These are phyloP conservation scores for Stephania cephalantha DNA, from an alignment of 164 flowering plant species.

Conservation along the genomic window DNA sequence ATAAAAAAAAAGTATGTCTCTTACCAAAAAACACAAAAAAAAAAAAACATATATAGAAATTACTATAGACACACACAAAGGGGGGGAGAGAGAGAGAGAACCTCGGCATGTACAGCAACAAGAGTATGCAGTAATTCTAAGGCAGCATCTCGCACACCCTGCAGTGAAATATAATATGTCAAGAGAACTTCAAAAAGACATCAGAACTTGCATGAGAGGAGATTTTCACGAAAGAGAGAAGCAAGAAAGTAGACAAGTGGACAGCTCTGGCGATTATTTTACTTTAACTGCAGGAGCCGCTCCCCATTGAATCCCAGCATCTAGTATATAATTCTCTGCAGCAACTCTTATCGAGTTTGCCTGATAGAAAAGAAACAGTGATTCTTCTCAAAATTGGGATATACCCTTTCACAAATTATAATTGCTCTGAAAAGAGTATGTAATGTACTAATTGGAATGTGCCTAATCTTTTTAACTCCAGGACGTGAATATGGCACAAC, in stretches of 20 bases:
- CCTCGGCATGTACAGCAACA: constrained; percentile 98
- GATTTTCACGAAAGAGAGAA: neutral
- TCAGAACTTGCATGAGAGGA: neutral
- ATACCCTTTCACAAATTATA: neutral
- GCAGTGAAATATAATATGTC: constrained; percentile 18
- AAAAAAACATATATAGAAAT: too few species aligned
- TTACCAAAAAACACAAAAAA: too few species aligned
- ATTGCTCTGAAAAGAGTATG: neutral
- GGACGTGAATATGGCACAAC: neutral
- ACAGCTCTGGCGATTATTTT: constrained; percentile 12
- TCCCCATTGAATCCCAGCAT: constrained; percentile 95
- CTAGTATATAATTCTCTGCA: constrained; percentile 70
- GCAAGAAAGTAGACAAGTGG: neutral
- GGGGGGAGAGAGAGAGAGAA: constrained; percentile 13
- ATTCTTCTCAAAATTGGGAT: neutral
- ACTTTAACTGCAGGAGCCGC: constrained; percentile 90
- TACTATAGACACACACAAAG: neutral
- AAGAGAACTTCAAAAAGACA: constrained; percentile 2
- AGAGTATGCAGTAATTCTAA: constrained; percentile 85
- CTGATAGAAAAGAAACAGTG: constrained; percentile 29
- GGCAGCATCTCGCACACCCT: constrained; percentile 97
- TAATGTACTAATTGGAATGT: neutral
- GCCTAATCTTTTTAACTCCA: neutral
- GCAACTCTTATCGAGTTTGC: constrained; percentile 80
- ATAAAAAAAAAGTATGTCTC: too few species aligned